Evolutionary conservation across 352 stramenopile species (phyloP).

Genomic region (Thalassiosira livingstoniorum): DNA sequence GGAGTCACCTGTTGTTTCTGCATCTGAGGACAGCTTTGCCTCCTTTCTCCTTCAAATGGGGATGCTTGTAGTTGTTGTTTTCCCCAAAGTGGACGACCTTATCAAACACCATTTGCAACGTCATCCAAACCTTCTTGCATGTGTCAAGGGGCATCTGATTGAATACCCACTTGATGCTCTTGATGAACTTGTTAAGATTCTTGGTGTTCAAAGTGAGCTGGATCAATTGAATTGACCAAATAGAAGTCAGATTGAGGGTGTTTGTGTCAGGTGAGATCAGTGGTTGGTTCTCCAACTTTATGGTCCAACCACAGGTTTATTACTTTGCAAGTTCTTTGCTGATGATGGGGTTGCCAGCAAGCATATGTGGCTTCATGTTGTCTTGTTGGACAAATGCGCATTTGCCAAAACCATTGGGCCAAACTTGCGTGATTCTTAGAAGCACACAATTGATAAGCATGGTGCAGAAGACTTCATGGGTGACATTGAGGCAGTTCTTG

Average conservation of each 20-base stretch:
- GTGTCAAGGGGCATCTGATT: neutral
- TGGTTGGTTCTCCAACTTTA: neutral
- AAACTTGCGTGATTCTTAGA: neutral
- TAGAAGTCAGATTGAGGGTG: neutral
- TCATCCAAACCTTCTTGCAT: constrained; percentile 4
- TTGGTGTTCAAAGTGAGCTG: neutral
- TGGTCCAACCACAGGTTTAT: neutral
- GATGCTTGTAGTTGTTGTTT: neutral
- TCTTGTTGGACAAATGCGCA: neutral
- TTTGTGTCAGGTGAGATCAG: constrained; percentile 1
- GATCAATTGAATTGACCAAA: neutral
- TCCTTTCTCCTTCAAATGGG: no score
- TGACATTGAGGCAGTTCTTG: neutral
- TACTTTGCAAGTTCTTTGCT: neutral
- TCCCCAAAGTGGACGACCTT: neutral
- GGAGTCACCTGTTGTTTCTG: no score
- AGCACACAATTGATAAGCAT: neutral
- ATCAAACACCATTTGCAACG: neutral
- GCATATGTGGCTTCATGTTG: constrained; percentile 3
- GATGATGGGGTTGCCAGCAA: neutral
- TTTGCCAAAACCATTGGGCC: neutral
- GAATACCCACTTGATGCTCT: neutral
- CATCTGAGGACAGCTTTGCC: no score
- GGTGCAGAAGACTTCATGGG: neutral
- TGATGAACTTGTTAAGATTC: neutral